Percentiles rank a stretch among this genome's conserved stretches.
These are phyloP conservation scores for Tuber aestivum DNA, from an alignment of 495 filamentous ascomycete genomes.

Conservation along the genomic window DNA sequence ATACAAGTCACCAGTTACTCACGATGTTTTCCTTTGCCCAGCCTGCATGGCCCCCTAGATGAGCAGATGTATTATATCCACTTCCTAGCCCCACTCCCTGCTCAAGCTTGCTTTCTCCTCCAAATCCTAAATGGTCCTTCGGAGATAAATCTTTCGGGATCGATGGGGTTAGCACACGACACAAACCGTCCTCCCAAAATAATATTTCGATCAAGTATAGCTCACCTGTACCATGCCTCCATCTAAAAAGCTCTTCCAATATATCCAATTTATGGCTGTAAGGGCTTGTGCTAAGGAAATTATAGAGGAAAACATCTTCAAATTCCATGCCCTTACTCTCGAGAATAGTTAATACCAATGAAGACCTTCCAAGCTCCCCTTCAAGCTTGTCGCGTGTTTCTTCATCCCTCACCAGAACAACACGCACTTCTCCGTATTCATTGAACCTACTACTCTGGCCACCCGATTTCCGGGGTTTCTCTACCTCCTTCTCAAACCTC, in stretches of 20 bases:
- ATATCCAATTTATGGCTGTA: slow-evolving; percentile 9
- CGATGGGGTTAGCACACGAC: background rate
- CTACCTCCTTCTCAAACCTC: background rate
- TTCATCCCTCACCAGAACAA: slow-evolving; percentile 47
- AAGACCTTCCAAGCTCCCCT: slow-evolving; percentile 38
- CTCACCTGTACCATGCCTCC: background rate
- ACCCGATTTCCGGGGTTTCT: background rate
- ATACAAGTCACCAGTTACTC: background rate
- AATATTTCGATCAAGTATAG: background rate
- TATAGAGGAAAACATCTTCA: slow-evolving; percentile 41
- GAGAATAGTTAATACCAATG: slow-evolving; percentile 46
- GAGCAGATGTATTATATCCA: background rate
- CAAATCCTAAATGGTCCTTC: background rate
- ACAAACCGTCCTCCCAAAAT: background rate
- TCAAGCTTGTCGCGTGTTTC: slow-evolving; percentile 19
- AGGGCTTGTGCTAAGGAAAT: slow-evolving; percentile 29
- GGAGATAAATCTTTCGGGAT: background rate
- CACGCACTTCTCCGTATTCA: slow-evolving; percentile 48
- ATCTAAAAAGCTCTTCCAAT: slow-evolving; percentile 1
- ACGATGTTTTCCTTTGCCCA: slow-evolving; percentile 15
- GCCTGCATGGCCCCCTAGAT: background rate
- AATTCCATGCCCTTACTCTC: slow-evolving; percentile 51
- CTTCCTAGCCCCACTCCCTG: background rate
- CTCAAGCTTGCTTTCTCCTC: background rate
- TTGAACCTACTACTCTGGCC: slow-evolving; percentile 13